These are phyloP conservation scores for Candida fluviatilis DNA, from an alignment of 805 yeast species.

Conservation along the genomic window DNA sequence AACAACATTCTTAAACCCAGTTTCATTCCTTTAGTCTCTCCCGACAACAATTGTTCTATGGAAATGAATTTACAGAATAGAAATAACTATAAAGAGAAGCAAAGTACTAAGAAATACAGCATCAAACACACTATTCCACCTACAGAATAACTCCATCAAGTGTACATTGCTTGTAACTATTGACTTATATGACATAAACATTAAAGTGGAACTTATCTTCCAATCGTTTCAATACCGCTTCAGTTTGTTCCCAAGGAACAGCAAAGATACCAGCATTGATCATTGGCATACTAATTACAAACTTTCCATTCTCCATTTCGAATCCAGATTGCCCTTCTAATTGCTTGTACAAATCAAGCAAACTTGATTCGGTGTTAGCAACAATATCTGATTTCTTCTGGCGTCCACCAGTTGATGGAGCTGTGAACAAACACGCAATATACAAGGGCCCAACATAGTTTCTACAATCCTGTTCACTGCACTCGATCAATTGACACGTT, in stretches of 20 bases:
- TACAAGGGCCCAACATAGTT: slow-evolving; percentile 16
- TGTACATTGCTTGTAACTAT: too few relatives aligned
- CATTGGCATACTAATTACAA: slow-evolving; percentile 59
- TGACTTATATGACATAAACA: slow-evolving; percentile 54
- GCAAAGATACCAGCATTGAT: slow-evolving; percentile 78
- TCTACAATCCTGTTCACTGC: slow-evolving; percentile 26
- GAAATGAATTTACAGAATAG: too few relatives aligned
- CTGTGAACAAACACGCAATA: slow-evolving; percentile 73
- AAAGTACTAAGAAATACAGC: too few relatives aligned
- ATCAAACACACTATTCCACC: too few relatives aligned
- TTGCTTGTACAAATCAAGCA: slow-evolving; percentile 43
- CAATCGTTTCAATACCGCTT: slow-evolving; percentile 36
- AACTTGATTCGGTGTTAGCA: slow-evolving; percentile 45
- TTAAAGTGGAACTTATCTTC: slow-evolving; percentile 29
- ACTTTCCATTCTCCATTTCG: slow-evolving; percentile 11
- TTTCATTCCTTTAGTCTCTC: too few relatives aligned
- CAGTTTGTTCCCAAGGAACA: slow-evolving; percentile 77
- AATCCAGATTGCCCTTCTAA: slow-evolving; percentile 13
- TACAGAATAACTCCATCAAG: too few relatives aligned
- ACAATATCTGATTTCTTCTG: slow-evolving; percentile 47
- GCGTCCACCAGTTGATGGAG: slow-evolving; percentile 44
- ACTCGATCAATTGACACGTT: slow-evolving; percentile 43
- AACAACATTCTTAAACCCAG: too few relatives aligned
- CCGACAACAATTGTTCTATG: too few relatives aligned
- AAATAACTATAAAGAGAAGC: too few relatives aligned